Conservation (phyloP, 805 yeast genomes). For the Tetrapisispora nanseiensis region DNA sequence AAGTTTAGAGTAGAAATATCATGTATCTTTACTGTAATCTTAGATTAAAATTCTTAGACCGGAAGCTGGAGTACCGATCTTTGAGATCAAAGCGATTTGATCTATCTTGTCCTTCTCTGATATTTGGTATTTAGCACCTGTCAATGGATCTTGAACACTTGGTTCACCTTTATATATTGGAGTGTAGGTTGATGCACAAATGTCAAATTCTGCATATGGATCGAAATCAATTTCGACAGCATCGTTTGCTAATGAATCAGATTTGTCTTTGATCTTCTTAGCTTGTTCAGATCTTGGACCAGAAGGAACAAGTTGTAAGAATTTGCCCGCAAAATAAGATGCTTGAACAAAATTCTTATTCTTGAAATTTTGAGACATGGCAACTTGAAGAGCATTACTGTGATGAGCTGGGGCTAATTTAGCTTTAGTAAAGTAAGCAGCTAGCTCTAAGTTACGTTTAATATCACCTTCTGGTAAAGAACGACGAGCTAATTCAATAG, state of each 20-base stretch:
- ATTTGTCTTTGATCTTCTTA: slow-evolving; percentile 63
- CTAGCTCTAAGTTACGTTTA: slow-evolving; percentile 85
- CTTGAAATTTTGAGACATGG: slow-evolving; percentile 87
- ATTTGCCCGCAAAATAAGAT: slow-evolving; percentile 79
- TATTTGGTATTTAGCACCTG: slow-evolving; percentile 79
- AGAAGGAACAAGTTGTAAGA: slow-evolving; percentile 53
- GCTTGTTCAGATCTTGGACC: slow-evolving; percentile 90
- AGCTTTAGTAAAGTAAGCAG: slow-evolving; percentile 88
- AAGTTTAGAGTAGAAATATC: too few relatives aligned
- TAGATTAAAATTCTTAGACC: slow-evolving; percentile 52
- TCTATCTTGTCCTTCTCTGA: slow-evolving; percentile 73
- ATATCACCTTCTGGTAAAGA: slow-evolving; percentile 57
- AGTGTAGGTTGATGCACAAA: slow-evolving; percentile 78
- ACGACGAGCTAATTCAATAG: slow-evolving; percentile 86
- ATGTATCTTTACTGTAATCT: too few relatives aligned
- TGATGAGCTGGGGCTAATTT: slow-evolving; percentile 75
- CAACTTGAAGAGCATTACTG: slow-evolving; percentile 83
- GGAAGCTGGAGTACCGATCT: slow-evolving; percentile 84
- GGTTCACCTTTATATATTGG: slow-evolving; percentile 80
- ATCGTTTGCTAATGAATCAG: slow-evolving; percentile 76
- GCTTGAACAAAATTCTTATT: slow-evolving; percentile 83
- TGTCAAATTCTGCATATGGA: slow-evolving; percentile 81
- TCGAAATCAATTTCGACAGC: slow-evolving; percentile 87
- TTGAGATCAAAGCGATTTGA: slow-evolving; percentile 61
- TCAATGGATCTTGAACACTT: slow-evolving; percentile 63